These are phyloP conservation scores for Botryotinia convoluta DNA, from an alignment of 2,329 filamentous ascomycete genomes.

Conservation along the genomic window DNA sequence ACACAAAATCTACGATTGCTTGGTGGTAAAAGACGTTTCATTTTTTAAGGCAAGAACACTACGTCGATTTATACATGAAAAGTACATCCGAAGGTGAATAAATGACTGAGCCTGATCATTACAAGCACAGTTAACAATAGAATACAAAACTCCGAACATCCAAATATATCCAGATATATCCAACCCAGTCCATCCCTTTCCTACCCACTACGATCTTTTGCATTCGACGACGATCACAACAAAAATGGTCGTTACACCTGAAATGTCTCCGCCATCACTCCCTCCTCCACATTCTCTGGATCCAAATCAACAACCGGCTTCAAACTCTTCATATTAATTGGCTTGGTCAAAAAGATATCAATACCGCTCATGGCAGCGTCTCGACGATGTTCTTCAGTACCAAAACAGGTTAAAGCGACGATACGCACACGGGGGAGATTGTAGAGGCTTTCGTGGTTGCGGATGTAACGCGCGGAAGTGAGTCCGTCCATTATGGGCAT, in stretches of 20 bases:
- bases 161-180: not conserved
- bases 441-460: slow-evolving; percentile 45
- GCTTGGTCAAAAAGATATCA: slow-evolving; percentile 53
- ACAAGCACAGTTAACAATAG: not conserved
- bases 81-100: not conserved
- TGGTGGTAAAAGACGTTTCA: not conserved
- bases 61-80: not conserved
- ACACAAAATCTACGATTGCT: not conserved
- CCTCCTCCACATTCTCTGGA: not conserved
- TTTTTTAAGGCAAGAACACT: not conserved
- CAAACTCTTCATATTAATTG: slow-evolving; percentile 38
- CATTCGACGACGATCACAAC: not conserved
- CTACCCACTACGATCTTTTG: not conserved
- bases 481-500: slow-evolving; percentile 56
- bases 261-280: not conserved
- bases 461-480: slow-evolving; percentile 47
- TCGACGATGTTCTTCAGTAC: slow-evolving; percentile 45
- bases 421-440: slow-evolving; percentile 43
- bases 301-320: slow-evolving; percentile 27
- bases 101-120: not conserved
- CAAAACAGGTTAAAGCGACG: slow-evolving; percentile 51
- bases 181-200: not conserved
- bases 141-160: not conserved
- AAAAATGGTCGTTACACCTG: not conserved
- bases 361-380: slow-evolving; percentile 51